Base-by-base conservation (phyloP, 305 asterid species). In the Solanum aculeatissimum region DNA sequence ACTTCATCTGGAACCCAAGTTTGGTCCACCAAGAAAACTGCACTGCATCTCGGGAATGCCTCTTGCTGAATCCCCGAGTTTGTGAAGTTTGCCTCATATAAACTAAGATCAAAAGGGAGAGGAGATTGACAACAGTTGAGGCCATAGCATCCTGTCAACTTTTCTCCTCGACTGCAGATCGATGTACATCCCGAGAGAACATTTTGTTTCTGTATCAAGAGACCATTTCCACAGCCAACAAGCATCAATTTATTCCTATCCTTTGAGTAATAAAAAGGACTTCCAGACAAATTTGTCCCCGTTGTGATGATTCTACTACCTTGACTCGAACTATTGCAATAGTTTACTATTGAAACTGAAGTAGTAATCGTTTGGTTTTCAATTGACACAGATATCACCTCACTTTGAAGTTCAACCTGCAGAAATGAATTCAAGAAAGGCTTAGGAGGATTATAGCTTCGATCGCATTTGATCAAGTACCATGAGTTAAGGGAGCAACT, bases 171-270 rank as follows among this genome's bases (percentile, higher is more conserved):
- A 38, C 7, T 42, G 21, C 87, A 87, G 25, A 72, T 62, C 4
- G 87, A 40, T n/a, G 85, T 63, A 58, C 89, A 87, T 13, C 87
- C 85, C 7, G 85, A 15, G 4, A 84, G 60, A n/a, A 72, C 35
- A 27, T 25, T 81, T 62, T 9, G 12, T 7, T 63, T 47, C 80
- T 79, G 72, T 29, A 12, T 51, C 40, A 87, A 62, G 29, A 72
- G 83, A 13, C 75, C 71, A 69, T 81, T 84, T 8, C 89, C 89
- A 57, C 87, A 87, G 5, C 87, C 89, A 45, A 81, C 80, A 65
- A 87, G 45, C 71, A 70, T 71, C 63, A 87, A 35, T 9, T 40
- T 87, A 80, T 86, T 86, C 42, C 74, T 19, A 4, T 16, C 13
- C 54, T 42, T 62, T 0, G 86, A 53, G 58, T 60, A 87, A 12